Evolutionary conservation across 192 early-diverging fungal genomes (phyloP).

Genomic region (Paraglomus occultum): DNA sequence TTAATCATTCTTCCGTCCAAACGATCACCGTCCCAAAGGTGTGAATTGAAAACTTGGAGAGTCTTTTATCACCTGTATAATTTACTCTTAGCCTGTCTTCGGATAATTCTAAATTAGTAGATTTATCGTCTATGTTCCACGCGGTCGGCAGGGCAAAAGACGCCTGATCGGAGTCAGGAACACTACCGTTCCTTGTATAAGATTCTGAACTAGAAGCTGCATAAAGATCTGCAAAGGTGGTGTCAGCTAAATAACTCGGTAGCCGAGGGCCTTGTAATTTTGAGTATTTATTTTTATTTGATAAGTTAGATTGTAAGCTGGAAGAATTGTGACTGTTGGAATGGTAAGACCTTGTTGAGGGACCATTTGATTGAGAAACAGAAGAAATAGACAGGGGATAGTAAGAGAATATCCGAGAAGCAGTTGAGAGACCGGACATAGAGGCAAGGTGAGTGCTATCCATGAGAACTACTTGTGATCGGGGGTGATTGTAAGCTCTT

Average conservation of each 20-base stretch:
- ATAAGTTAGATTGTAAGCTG: neutral
- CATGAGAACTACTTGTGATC: too few species aligned
- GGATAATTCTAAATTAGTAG: slow-evolving; percentile 45
- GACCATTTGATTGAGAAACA: neutral
- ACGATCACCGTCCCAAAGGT: neutral
- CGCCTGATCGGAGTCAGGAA: neutral
- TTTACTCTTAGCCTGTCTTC: slow-evolving; percentile 40
- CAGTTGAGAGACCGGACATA: too few species aligned
- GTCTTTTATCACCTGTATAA: slow-evolving; percentile 48
- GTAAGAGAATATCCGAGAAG: too few species aligned
- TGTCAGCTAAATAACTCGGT: slow-evolving; percentile 25
- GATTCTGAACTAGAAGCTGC: neutral
- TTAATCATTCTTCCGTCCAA: neutral
- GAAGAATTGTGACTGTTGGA: neutral
- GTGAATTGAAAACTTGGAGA: too few species aligned
- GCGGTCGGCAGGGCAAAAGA: slow-evolving; percentile 48
- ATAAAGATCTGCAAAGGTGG: slow-evolving; percentile 25
- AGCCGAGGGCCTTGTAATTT: neutral
- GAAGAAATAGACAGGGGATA: too few species aligned
- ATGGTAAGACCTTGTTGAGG: neutral
- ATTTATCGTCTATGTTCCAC: slow-evolving; percentile 65
- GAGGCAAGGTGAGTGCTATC: too few species aligned
- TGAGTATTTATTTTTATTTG: slow-evolving; percentile 10
- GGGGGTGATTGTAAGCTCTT: too few species aligned
- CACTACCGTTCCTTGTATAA: neutral